These are phyloP conservation scores for Marasmius fiardii DNA, from an alignment of 1,284 basidiomycete species.

Conservation along the genomic window DNA sequence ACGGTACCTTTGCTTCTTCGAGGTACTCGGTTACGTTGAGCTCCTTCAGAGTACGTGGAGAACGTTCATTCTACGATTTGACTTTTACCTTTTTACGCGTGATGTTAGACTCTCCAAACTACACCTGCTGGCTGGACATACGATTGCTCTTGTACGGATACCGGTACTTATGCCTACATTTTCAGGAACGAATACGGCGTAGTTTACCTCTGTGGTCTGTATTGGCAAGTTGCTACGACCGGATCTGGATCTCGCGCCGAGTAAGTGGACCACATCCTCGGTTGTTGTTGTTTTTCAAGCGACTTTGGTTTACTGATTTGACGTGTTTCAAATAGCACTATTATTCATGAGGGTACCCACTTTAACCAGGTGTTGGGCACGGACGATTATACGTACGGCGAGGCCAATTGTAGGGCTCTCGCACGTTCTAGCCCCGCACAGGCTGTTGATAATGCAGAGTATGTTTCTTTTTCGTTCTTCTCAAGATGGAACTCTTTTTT, in stretches of 20 bases:
- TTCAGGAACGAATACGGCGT: slow-evolving; percentile 2
- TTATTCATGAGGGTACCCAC: slow-evolving; percentile 13
- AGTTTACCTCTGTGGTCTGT: not conserved
- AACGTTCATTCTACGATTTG: not conserved
- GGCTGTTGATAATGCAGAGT: slow-evolving; percentile 14
- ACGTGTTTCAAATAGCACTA: slow-evolving; percentile 3
- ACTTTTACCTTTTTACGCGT: too few relatives aligned
- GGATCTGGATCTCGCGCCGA: not conserved
- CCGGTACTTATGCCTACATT: not conserved
- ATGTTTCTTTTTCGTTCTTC: not conserved
- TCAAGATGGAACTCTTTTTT: not conserved
- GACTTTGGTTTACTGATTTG: not conserved
- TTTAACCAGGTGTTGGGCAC: slow-evolving; percentile 13
- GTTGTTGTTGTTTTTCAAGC: not conserved
- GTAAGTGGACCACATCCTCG: not conserved
- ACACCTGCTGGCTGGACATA: slow-evolving; percentile 7
- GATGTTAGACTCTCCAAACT: not conserved
- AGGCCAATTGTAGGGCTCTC: slow-evolving; percentile 3
- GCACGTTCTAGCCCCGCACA: slow-evolving; percentile 7
- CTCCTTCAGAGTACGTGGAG: not conserved
- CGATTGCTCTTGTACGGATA: slow-evolving; percentile 10
- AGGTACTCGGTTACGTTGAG: not conserved
- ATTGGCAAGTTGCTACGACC: not conserved
- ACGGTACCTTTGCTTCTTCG: slow-evolving; percentile 7
- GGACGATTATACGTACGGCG: slow-evolving; percentile 10